Base-by-base conservation (phyloP, 306 rosid species). In the Amphicarpaea edgeworthii region DNA sequence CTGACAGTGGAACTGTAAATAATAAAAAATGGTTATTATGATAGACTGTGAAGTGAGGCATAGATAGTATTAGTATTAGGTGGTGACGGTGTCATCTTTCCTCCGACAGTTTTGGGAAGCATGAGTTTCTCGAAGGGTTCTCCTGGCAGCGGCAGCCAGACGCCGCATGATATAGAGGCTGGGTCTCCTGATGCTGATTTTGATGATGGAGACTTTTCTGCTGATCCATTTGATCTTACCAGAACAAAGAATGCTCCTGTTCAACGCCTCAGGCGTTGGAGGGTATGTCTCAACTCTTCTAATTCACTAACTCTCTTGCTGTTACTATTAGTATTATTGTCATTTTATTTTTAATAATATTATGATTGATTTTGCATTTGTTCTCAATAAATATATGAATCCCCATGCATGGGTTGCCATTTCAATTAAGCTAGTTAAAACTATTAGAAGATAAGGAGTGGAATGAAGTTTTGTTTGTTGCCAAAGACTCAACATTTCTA, bases 241-340 rank as follows among this genome's bases (percentile, higher is more conserved):
- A 86, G 92, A 23, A 89, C 96, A 9, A 93, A 91, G 83, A 43
- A 89, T 77, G 98, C 92, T 81, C 80, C 98, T 1, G 16, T 88
- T 9, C 87, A 81, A 8, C 87, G 96, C 23, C 97, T 93, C 79
- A 82, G 76, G 70, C 96, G 97, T 1, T 93, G 98, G 98, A 86
- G 98, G 85, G 98, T 93, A 82, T 19, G 79, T 14, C 10, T 32
- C 28, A 3, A 49, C 7, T n/a, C 1, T 10, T 49, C 32, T 51
- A 9, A 43, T n/a, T 64, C 30, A n/a, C n/a, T n/a, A n/a, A 7
- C 19, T 20, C 15, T 26, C 1, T 58, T 70, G 7, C 53, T 59
- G 5, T 46, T 23, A 1, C 19, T 55, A 4, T 14, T 23, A 1
- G 15, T 55, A 4, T 14, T 55, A 23, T 24, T 38, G 6, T 23